Percentiles rank a stretch among this genome's conserved stretches.
These are phyloP conservation scores for Coemansia sp. DNA, from an alignment of 192 early-diverging fungal genomes.

Conservation along the genomic window DNA sequence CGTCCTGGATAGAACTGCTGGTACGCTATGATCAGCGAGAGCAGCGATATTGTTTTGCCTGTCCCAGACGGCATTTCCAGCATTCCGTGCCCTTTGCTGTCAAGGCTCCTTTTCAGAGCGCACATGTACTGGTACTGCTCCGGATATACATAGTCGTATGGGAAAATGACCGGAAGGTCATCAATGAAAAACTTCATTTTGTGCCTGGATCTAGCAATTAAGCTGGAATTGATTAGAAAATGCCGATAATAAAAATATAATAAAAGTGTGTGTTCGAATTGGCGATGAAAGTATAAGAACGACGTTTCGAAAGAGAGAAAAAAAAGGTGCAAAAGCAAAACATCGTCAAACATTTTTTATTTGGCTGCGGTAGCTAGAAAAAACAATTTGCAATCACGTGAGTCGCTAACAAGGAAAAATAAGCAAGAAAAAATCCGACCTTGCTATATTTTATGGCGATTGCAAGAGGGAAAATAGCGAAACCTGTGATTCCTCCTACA, in stretches of 20 bases:
- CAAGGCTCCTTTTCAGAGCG: constrained; percentile 89
- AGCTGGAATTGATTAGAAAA: neutral
- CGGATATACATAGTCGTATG: constrained; percentile 99
- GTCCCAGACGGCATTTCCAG: constrained; percentile 99
- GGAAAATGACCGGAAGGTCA: constrained; percentile 90
- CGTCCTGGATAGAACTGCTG: constrained; percentile 90
- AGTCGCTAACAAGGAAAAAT: neutral
- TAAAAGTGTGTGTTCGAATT: too few relatives aligned
- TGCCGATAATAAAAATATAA: too few relatives aligned
- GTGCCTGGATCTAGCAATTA: neutral
- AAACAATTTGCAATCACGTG: neutral
- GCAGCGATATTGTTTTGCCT: constrained; percentile 94
- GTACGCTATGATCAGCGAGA: constrained; percentile 95
- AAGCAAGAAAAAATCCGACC: neutral
- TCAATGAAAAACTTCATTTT: constrained; percentile 53
- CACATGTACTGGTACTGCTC: constrained; percentile 99
- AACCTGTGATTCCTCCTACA: too few relatives aligned
- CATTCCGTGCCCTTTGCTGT: constrained; percentile 92
- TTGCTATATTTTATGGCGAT: neutral
- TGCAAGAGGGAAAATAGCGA: too few relatives aligned
- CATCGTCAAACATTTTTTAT: neutral
- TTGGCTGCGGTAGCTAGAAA: neutral
- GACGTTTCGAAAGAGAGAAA: too few relatives aligned
- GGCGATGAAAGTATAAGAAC: too few relatives aligned
- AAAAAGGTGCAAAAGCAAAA: neutral